These are phyloP conservation scores for Penicillium sp. DNA, from an alignment of 2,329 filamentous ascomycete genomes.

Conservation along the genomic window DNA sequence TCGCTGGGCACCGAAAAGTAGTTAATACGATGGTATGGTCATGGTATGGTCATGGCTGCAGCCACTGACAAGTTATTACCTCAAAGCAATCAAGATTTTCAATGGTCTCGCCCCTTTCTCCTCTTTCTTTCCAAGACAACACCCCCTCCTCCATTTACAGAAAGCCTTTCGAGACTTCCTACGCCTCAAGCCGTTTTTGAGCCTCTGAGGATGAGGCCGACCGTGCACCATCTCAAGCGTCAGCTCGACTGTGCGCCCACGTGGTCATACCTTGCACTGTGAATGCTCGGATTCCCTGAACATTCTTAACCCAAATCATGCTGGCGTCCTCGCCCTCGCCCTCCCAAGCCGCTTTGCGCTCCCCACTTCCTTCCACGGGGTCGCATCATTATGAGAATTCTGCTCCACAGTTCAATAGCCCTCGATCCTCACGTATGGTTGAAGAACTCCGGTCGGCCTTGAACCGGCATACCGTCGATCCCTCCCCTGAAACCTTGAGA, in stretches of 20 bases:
- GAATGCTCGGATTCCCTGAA: conserved; percentile 18
- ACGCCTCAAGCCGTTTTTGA: background rate
- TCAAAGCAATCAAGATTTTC: background rate
- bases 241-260: conserved; percentile 40
- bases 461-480: conserved; percentile 41
- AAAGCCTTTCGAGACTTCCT: background rate
- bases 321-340: conserved; percentile 46
- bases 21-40: background rate
- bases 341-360: conserved; percentile 39
- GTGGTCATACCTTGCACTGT: conserved; percentile 35
- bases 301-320: conserved; percentile 31
- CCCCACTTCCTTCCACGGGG: conserved; percentile 22
- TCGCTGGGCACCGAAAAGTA: background rate
- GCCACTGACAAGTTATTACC: background rate
- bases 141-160: background rate
- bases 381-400: conserved; percentile 34
- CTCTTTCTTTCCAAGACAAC: background rate
- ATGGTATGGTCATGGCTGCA: background rate
- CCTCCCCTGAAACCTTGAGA: conserved; percentile 33
- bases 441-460: conserved; percentile 44
- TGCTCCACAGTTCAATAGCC: conserved; percentile 33
- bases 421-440: conserved; percentile 38
- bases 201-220: conserved; percentile 29
- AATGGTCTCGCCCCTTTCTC: background rate
- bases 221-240: conserved; percentile 36